phyloP scores from a whole-genome alignment of 2,329 filamentous ascomycete genomes.

The Fusarium coffeatum region DNA sequence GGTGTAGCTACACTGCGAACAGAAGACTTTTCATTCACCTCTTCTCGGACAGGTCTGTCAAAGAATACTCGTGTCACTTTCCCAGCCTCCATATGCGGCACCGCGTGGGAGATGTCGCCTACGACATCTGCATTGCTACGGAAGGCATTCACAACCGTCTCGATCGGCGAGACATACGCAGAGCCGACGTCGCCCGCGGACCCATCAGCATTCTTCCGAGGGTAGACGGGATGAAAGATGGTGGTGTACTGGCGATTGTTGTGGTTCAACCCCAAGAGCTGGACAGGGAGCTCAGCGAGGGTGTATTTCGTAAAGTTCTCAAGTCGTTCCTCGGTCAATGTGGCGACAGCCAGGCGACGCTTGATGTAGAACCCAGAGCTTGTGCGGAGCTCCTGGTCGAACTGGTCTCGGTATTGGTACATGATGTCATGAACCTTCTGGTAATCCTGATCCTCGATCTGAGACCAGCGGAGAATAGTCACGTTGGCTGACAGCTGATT shows the following conservation, averaged over 20 bases:
- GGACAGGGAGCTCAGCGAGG: background rate
- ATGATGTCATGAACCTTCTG: background rate
- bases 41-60: background rate
- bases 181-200: background rate
- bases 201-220: background rate
- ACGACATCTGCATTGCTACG: background rate
- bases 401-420: background rate
- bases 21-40: background rate
- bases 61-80: background rate
- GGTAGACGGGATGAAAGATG: background rate
- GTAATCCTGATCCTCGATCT: background rate
- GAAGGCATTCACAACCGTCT: background rate
- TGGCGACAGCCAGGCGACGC: background rate
- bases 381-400: background rate
- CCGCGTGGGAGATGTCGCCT: background rate
- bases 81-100: background rate
- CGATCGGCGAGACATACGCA: constrained; percentile 4
- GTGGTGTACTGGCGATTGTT: constrained; percentile 3
- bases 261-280: background rate
- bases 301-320: constrained; percentile 5
- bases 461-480: background rate
- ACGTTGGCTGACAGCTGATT: background rate
- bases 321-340: background rate
- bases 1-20: background rate
- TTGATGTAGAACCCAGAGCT: constrained; percentile 11